These are phyloP conservation scores for Boletus subparvulus DNA, from an alignment of 768 basidiomycete genomes.

Conservation along the genomic window DNA sequence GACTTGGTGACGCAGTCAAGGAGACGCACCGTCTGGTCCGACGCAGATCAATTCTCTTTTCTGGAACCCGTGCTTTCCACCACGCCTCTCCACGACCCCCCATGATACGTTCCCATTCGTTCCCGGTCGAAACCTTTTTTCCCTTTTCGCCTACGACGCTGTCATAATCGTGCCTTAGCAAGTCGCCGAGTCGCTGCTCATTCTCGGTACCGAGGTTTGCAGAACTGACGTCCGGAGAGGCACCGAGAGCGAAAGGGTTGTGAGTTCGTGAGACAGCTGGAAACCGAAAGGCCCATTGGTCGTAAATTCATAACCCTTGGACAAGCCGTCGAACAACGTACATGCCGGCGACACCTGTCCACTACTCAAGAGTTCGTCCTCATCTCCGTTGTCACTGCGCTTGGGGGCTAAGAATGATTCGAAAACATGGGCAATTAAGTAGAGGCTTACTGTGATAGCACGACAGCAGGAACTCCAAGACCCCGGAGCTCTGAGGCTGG, in stretches of 20 bases:
- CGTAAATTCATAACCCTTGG: constrained; percentile 7
- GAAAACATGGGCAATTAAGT: not conserved
- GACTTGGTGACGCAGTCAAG: not conserved
- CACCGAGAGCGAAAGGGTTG: constrained; percentile 25
- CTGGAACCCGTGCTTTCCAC: constrained; percentile 18
- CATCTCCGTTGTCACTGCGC: constrained; percentile 40
- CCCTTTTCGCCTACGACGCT: constrained; percentile 2
- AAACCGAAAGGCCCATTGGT: not conserved
- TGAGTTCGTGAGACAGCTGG: constrained; percentile 26
- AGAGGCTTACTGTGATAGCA: constrained; percentile 39
- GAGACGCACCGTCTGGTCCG: constrained; percentile 19
- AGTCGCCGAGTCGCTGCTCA: constrained; percentile 12
- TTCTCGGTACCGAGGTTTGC: constrained; percentile 24
- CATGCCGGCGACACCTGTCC: constrained; percentile 74
- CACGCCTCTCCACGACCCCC: constrained; percentile 15
- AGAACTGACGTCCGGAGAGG: constrained; percentile 32
- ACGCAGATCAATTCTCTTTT: constrained; percentile 25
- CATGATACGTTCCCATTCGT: constrained; percentile 31
- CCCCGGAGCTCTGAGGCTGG: constrained; percentile 26
- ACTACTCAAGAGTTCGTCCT: constrained; percentile 72
- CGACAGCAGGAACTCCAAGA: constrained; percentile 38
- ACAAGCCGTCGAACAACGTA: constrained; percentile 33
- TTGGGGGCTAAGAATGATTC: not conserved
- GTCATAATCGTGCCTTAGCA: not conserved
- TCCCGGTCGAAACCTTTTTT: constrained; percentile 53